Base-by-base conservation (phyloP, 768 basidiomycete species). In the Amanita inopinata region DNA sequence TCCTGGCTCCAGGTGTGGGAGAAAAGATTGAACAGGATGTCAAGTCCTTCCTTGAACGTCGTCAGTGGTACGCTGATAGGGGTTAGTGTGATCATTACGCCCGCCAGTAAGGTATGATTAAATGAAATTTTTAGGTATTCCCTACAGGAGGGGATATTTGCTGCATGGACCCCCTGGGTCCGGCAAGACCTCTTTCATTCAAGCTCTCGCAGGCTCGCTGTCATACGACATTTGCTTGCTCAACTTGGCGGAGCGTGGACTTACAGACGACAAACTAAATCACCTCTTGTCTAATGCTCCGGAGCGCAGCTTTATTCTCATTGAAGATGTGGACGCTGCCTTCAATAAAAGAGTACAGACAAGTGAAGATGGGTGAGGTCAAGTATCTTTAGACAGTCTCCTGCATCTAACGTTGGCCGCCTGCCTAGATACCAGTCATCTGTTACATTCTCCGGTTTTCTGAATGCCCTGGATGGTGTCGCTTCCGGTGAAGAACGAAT, bases 171-270 rank as follows among this genome's bases (percentile, higher is more conserved):
- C 96, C 15, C 96, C 96, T 5, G 96, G 96, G 11, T 96, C 92
- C 0, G 96, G 96, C 37, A 99, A 99, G 58, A 93, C 94, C 1
- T 99, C 96, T 4, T 99, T 89, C 65, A 98, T 98, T 51, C 94
- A 98, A 63, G 92, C 96, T 9, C 71, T 98, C 22, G 96, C 96
- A 7, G 96, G 93, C 5, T 76, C 81, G 8, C 64, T 98, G 23
- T 80, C 80, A 23, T 98, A 97, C 66, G 93, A 98, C 60, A 96
- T 99, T 41, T 97, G 92, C 56, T 64, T 99, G 24, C 69, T 99
- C 25, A 98, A 98, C 60, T 76, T 99, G 30, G 92, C 93, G 17
- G 92, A 98, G 63, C 78, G 96, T 43, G 96, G 96, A 1, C 72
- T 98, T 20, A 85, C 89, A 28, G 96, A 99, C 58, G 96, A 99